Base-by-base conservation (phyloP, 805 yeast genomes). In the Scheffersomyces ergatensis region DNA sequence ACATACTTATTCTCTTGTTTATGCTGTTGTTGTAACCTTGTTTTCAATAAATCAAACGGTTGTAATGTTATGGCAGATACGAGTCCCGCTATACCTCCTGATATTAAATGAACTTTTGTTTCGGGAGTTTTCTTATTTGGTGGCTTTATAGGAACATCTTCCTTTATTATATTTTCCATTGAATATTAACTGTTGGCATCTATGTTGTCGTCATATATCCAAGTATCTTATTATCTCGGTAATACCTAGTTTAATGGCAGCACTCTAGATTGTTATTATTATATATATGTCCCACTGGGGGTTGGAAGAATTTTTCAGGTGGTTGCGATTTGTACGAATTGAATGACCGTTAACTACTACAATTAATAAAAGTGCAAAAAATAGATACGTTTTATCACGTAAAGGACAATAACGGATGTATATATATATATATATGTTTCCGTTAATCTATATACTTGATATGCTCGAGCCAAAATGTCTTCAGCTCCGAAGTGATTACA, bases 21-120 rank as follows among this genome's bases (percentile, higher is more conserved):
- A 36, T 53, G 57, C 36, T 70, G 72, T 51, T 70, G 74, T 50
- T 70, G 98, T 7, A 89, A 70, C 47, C 98, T 64, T 0, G 98
- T 92, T 60, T 92, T 92, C 35, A 92, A 64, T 34, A 92, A 71
- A 60, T 92, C 98, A 34, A 92, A 74, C 1, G 98, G 98, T 60
- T 92, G 98, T 31, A 92, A 70, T 0, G 77, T 71, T 4, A 88
- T 77, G 0, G 97, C 80, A 3, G 96, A 83, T 0, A 89, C 73
- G 38, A 92, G 63, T 0, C 98, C 98, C 1, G 96, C 95, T 6
- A 78, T 52, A 48, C 86, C 89, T 0, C 97, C 98, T 1, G 96
- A 86, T 13, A 79, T 50, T 8, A 89, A 61, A 60, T 89, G 96
- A 1, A 74, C 61, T 16, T 50, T 45, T 4, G 60, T 50, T 30